A percentile compares a stretch with the other conserved stretches of the same genome.
Conservation (phyloP, 441 rosid genomes). For the Bruguiera hainesii region DNA sequence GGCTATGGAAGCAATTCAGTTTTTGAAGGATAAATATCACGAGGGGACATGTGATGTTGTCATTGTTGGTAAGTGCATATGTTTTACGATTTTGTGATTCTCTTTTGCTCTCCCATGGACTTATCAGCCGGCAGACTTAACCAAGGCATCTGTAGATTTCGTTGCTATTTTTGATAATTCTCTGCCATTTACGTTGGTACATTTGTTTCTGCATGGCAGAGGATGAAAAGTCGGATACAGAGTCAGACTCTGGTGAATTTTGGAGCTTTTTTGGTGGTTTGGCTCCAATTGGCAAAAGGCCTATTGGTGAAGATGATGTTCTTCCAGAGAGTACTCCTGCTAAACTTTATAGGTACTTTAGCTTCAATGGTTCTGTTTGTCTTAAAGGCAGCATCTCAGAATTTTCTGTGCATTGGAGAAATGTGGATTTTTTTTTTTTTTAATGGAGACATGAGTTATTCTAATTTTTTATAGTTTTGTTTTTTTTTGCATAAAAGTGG, state of each 20-base stretch:
- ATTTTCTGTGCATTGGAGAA: background rate
- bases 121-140: slow-evolving; percentile 1
- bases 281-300: slow-evolving; percentile 95
- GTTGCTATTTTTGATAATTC: background rate
- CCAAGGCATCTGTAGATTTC: background rate
- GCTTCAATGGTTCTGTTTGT: slow-evolving; percentile 11
- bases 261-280: slow-evolving; percentile 99
- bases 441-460: too few species aligned
- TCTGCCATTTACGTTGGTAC: background rate
- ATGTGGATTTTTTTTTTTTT: background rate
- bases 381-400: slow-evolving; percentile 3
- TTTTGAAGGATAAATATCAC: slow-evolving; percentile 90
- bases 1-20: slow-evolving; percentile 97
- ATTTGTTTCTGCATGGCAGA: slow-evolving; percentile 37
- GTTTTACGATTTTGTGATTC: slow-evolving; percentile 16
- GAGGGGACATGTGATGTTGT: slow-evolving; percentile 89
- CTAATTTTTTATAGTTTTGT: too few species aligned
- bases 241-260: slow-evolving; percentile 97
- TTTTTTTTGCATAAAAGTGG: too few species aligned
- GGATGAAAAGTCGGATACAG: slow-evolving; percentile 95
- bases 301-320: slow-evolving; percentile 69
- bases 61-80: slow-evolving; percentile 75
- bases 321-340: slow-evolving; percentile 70
- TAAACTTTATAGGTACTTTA: slow-evolving; percentile 62
- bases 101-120: slow-evolving; percentile 1